Evolutionary conservation across 768 basidiomycete species (phyloP).

Genomic region (Myochromella boudieri): DNA sequence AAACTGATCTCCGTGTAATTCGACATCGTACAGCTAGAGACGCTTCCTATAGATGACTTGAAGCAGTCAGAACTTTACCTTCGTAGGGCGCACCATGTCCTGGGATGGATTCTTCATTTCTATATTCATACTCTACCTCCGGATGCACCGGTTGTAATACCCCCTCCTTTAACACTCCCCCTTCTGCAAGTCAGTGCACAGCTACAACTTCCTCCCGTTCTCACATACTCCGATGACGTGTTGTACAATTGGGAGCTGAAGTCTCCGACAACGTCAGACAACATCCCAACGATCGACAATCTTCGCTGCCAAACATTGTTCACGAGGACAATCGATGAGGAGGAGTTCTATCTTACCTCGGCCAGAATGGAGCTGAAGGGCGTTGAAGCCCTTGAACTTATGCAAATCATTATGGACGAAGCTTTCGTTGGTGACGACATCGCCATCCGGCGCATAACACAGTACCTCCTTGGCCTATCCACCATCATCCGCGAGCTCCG

Average conservation of each 20-base stretch:
- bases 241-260: slow-evolving; percentile 80
- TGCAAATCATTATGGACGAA: slow-evolving; percentile 90
- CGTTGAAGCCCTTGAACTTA: slow-evolving; percentile 79
- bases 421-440: slow-evolving; percentile 76
- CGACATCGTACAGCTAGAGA: slow-evolving; percentile 43
- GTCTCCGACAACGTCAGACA: slow-evolving; percentile 25
- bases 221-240: slow-evolving; percentile 93
- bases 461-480: slow-evolving; percentile 67
- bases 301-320: slow-evolving; percentile 72
- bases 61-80: slow-evolving; percentile 55
- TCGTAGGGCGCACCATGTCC: slow-evolving; percentile 74
- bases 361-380: slow-evolving; percentile 89
- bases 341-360: slow-evolving; percentile 89
- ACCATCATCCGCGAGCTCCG: slow-evolving; percentile 66
- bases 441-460: slow-evolving; percentile 62
- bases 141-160: slow-evolving; percentile 58
- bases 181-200: slow-evolving; percentile 67
- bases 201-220: slow-evolving; percentile 82
- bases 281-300: slow-evolving; percentile 52
- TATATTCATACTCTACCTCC: slow-evolving; percentile 72
- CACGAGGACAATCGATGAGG: slow-evolving; percentile 79
- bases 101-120: slow-evolving; percentile 76
- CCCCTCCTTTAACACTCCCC: slow-evolving; percentile 72
- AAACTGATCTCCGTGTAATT: background rate
- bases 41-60: slow-evolving; percentile 48